Base-by-base conservation (phyloP, 208 protist genomes). In the Naegleria gruberi region DNA sequence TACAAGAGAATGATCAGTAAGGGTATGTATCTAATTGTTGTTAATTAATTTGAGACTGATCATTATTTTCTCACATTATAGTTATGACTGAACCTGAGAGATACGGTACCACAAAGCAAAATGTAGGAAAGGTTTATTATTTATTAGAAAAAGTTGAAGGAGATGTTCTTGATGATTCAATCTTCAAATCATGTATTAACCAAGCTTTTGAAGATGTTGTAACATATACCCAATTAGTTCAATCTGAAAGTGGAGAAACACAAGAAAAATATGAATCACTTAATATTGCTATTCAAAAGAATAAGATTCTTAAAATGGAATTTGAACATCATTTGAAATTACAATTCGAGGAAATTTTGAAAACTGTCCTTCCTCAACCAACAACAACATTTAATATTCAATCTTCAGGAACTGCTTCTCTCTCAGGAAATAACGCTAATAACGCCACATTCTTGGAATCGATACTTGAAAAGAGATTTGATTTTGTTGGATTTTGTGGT, bases 131-230 rank as follows among this genome's bases (percentile, higher is more conserved):
- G 5, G 41, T 89, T 40, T 42, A 89, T 37, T 77, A 89, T 46
- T 77, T 89, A 37, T 46, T 89, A 37, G 15, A 89, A 46, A 77
- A 46, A 46, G 42, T 89, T 81, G 45, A 89, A 46, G 45, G 84
- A 34, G 84, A 88, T 65, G 37, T 88, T 47, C 42, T 88, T 2
- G 84, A 88, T 42, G 45, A 88, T 65, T 46, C 41, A 34, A 88
- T 88, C 43, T 88, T 88, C 26, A 88, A 65, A 7, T 37, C n/a
- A 26, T 88, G 84, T 42, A 19, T 83, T 12, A 83, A 83, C 2
- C 40, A 83, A 41, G 77, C 40, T 2, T 83, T 41, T 83, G 77
- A 83, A 17, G 40, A 44, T 4, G n/a, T 44, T 0, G n/a, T 44
- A 44, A 44, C n/a, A 44, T 83, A 44, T 44, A 37, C 17, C 34